Conservation (phyloP, 1,139 yeast species). For the Geotrichum restrictum region DNA sequence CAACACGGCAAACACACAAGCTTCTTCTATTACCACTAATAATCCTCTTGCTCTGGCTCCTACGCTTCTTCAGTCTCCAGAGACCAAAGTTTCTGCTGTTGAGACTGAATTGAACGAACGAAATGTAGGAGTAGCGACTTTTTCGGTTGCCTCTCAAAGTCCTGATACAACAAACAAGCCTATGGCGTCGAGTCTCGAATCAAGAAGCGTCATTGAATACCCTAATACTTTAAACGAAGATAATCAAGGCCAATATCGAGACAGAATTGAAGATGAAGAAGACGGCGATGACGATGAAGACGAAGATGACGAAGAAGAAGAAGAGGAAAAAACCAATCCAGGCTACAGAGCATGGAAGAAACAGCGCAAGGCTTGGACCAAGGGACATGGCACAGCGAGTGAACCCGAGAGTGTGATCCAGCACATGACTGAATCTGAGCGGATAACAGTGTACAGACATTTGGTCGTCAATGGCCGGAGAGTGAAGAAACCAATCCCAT, state of each 20-base stretch:
- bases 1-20: no score
- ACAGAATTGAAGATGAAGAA: neutral
- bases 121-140: no score
- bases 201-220: no score
- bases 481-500: constrained; percentile 51
- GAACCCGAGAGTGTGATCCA: constrained; percentile 8
- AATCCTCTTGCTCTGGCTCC: no score
- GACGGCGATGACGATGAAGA: neutral
- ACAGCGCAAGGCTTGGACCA: constrained; percentile 31
- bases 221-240: no score
- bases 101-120: no score
- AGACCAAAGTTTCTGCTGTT: no score
- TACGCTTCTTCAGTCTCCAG: no score
- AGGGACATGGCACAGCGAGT: constrained; percentile 3
- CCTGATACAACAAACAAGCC: no score
- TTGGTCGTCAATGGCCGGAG: constrained; percentile 9
- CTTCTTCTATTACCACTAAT: no score
- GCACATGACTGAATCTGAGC: constrained; percentile 10
- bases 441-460: constrained; percentile 7
- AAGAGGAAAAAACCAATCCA: constrained; percentile 31
- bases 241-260: neutral
- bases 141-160: no score
- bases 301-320: constrained; percentile 19
- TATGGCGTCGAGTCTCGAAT: no score
- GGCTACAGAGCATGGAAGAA: constrained; percentile 34